phyloP scores from a whole-genome alignment of 192 early-diverging fungal genomes.

The Oehlia diaphana region DNA sequence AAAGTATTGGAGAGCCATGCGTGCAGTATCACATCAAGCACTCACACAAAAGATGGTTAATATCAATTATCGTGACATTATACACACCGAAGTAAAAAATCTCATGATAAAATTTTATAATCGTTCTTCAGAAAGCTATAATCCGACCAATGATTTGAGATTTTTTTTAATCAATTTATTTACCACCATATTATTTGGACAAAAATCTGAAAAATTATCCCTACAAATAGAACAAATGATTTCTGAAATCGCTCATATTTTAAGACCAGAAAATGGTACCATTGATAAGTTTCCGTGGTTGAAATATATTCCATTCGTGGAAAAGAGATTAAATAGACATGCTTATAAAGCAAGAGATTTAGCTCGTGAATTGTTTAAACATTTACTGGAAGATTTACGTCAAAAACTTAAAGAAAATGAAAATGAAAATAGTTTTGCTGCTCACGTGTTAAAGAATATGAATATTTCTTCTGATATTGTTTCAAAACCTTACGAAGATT shows the following conservation, averaged over 20 bases:
- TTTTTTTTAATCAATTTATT: neutral
- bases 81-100: neutral
- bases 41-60: neutral
- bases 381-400: neutral
- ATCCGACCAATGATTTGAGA: neutral
- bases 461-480: neutral
- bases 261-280: neutral
- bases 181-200: neutral
- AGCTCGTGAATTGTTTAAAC: neutral
- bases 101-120: neutral
- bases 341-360: neutral
- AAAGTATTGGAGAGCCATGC: neutral
- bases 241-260: neutral
- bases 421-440: neutral
- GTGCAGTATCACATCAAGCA: neutral
- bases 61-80: neutral
- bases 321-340: neutral
- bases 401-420: neutral
- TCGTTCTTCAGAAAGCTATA: neutral
- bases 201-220: neutral
- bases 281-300: neutral
- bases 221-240: neutral
- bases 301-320: neutral
- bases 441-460: neutral
- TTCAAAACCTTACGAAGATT: neutral